Percentiles rank a stretch among this genome's conserved stretches.
These are phyloP conservation scores for Conoideocrella luteorostrata DNA, from an alignment of 2,329 filamentous ascomycete genomes.

Conservation along the genomic window DNA sequence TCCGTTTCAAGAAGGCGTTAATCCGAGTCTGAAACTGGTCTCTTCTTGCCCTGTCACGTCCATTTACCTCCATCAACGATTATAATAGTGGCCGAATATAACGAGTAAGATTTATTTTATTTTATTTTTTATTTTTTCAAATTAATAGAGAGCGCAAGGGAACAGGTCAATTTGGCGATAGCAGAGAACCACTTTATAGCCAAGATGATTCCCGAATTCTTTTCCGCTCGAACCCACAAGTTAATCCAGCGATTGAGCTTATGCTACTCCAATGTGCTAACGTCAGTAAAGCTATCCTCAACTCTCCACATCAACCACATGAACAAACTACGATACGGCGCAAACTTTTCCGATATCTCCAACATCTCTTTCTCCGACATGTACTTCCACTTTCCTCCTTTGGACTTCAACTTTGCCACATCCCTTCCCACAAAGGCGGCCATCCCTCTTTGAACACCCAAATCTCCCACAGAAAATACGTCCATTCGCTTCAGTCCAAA, in stretches of 20 bases:
- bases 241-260: no score
- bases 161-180: no score
- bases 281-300: slow-evolving; percentile 60
- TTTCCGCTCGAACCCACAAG: no score
- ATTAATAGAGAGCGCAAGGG: no score
- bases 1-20: neutral
- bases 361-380: slow-evolving; percentile 93
- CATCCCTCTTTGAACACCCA: slow-evolving; percentile 93
- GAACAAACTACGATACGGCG: slow-evolving; percentile 83
- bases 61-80: no score
- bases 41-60: neutral
- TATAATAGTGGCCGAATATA: no score
- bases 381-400: slow-evolving; percentile 93
- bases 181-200: no score
- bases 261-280: slow-evolving; percentile 53
- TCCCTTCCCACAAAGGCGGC: slow-evolving; percentile 79
- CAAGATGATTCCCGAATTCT: no score
- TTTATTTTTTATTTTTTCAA: no score
- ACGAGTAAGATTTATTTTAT: no score
- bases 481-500: slow-evolving; percentile 94
- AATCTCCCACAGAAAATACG: slow-evolving; percentile 84
- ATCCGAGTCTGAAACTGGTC: neutral
- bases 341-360: slow-evolving; percentile 71
- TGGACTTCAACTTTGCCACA: slow-evolving; percentile 72
- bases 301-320: slow-evolving; percentile 99